A percentile compares a stretch with the other conserved stretches of the same genome.
phyloP scores from a whole-genome alignment of 2,329 filamentous ascomycete species.

The Microthyrium microscopicum region DNA sequence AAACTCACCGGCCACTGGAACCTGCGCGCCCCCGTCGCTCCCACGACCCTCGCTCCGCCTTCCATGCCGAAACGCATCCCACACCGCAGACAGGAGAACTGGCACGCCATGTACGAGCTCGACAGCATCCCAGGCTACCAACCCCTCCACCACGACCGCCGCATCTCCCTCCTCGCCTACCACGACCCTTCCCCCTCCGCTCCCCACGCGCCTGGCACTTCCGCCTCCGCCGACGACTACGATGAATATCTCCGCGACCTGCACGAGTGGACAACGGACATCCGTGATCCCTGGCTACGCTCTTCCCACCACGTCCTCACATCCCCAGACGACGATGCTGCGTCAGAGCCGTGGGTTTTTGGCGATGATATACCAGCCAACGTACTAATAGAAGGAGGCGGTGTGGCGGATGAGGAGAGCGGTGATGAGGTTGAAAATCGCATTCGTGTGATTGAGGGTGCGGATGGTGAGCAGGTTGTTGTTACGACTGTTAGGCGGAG shows the following conservation, averaged over 20 bases:
- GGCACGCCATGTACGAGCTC: constrained; percentile 58
- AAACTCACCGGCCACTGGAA: background rate
- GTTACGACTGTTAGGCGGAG: constrained; percentile 60
- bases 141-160: constrained; percentile 81
- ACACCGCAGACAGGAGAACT: constrained; percentile 3
- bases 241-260: constrained; percentile 1
- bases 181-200: constrained; percentile 12
- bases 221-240: constrained; percentile 14
- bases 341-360: constrained; percentile 37
- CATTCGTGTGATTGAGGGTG: constrained; percentile 34
- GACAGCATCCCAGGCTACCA: constrained; percentile 93
- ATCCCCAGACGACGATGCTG: constrained; percentile 14
- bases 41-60: too few species aligned
- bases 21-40: constrained; percentile 4
- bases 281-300: constrained; percentile 1
- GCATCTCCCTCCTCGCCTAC: constrained; percentile 64
- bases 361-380: constrained; percentile 31
- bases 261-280: constrained; percentile 1
- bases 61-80: background rate
- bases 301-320: constrained; percentile 17
- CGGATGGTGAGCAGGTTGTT: constrained; percentile 54
- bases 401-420: constrained; percentile 35
- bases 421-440: constrained; percentile 20
- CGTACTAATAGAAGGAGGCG: constrained; percentile 26
- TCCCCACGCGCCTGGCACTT: constrained; percentile 22